Evolutionary conservation across 2,329 filamentous ascomycete genomes (phyloP).

Genomic region (Mycosphaerella sp.): DNA sequence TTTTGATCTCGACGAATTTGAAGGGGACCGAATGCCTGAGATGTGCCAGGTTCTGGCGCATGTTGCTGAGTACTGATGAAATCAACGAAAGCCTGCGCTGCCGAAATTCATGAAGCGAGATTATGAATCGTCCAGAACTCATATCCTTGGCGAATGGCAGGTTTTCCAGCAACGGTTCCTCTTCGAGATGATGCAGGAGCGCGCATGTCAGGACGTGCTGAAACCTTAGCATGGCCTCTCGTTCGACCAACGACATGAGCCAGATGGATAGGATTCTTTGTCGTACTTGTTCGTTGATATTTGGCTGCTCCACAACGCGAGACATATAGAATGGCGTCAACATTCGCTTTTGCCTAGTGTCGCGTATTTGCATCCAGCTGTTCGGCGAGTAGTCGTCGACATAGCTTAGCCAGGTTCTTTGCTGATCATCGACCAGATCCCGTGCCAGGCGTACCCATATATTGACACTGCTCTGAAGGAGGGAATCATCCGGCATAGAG

Average conservation of each 20-base stretch:
- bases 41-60: conserved; percentile 44
- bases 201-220: conserved; percentile 53
- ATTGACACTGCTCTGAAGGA: conserved; percentile 49
- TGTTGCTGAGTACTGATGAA: conserved; percentile 53
- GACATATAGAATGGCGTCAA: conserved; percentile 44
- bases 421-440: conserved; percentile 40
- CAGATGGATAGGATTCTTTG: conserved; percentile 49
- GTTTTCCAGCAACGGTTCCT: conserved; percentile 49
- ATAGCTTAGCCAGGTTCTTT: conserved; percentile 51
- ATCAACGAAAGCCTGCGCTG: conserved; percentile 51
- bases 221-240: conserved; percentile 55
- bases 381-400: conserved; percentile 49
- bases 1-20: conserved; percentile 36
- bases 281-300: conserved; percentile 42
- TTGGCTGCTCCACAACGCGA: conserved; percentile 37
- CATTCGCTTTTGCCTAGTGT: conserved; percentile 43
- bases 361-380: conserved; percentile 45
- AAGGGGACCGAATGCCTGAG: background rate
- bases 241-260: conserved; percentile 52
- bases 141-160: conserved; percentile 49
- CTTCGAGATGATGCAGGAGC: conserved; percentile 44
- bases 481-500: conserved; percentile 46
- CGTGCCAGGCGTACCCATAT: conserved; percentile 51
- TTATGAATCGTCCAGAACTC: conserved; percentile 37
- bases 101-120: conserved; percentile 49